Evolutionary conservation across 2,329 filamentous ascomycete genomes (phyloP).

Genomic region (Thermochaetoides dissita): DNA sequence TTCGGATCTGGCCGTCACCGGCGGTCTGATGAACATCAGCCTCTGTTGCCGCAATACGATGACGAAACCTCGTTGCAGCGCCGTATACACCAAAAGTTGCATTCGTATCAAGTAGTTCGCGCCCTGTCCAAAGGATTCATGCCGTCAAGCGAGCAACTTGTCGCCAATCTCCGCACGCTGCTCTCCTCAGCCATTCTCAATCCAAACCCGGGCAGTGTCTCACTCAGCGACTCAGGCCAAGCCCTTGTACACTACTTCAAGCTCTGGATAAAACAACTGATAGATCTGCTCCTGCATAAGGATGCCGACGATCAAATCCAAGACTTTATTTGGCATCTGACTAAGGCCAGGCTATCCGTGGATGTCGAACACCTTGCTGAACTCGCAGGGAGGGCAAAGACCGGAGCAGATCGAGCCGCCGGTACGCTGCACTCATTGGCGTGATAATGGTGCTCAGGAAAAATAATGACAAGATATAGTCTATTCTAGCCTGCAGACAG

Average conservation of each 20-base stretch:
- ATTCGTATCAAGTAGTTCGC: slow-evolving; percentile 81
- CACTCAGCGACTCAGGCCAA: slow-evolving; percentile 65
- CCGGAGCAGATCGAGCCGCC: slow-evolving; percentile 56
- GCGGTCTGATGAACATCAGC: slow-evolving; percentile 51
- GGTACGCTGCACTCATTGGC: slow-evolving; percentile 30
- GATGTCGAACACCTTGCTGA: slow-evolving; percentile 50
- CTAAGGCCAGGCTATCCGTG: slow-evolving; percentile 56
- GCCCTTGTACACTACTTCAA: slow-evolving; percentile 58
- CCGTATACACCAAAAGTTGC: slow-evolving; percentile 73
- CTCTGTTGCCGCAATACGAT: slow-evolving; percentile 68
- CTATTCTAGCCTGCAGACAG: slow-evolving; percentile 68
- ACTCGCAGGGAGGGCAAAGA: slow-evolving; percentile 47
- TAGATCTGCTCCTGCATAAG: slow-evolving; percentile 69
- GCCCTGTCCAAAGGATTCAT: slow-evolving; percentile 75
- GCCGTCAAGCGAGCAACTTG: slow-evolving; percentile 76
- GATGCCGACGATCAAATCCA: slow-evolving; percentile 77
- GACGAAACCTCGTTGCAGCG: slow-evolving; percentile 70
- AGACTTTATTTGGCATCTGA: slow-evolving; percentile 76
- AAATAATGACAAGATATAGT: slow-evolving; percentile 32
- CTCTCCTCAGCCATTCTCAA: slow-evolving; percentile 68
- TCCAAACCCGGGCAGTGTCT: slow-evolving; percentile 45
- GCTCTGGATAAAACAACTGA: slow-evolving; percentile 64
- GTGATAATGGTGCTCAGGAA: not conserved
- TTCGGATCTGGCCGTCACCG: slow-evolving; percentile 41
- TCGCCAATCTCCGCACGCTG: slow-evolving; percentile 66